These are phyloP conservation scores for Peronospora belbahrii DNA, from an alignment of 352 stramenopile genomes.

Conservation along the genomic window DNA sequence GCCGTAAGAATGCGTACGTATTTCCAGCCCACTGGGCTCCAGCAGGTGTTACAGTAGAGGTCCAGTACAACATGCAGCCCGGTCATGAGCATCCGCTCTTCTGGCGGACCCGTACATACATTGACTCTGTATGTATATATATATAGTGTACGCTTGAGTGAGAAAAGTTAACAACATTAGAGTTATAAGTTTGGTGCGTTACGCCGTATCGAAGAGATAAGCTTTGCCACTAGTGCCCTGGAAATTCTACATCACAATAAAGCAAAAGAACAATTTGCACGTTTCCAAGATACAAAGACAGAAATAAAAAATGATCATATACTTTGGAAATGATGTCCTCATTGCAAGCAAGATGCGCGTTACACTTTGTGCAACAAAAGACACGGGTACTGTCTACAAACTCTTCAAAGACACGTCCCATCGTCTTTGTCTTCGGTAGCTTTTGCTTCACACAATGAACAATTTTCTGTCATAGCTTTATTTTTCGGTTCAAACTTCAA, in stretches of 20 bases:
- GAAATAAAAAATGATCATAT: constrained; percentile 2
- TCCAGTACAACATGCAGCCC: constrained; percentile 91
- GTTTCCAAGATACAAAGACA: too few relatives aligned
- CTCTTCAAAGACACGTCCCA: constrained; percentile 83
- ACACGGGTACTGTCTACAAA: constrained; percentile 88
- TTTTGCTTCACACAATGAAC: too few relatives aligned
- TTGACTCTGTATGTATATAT: constrained; percentile 55
- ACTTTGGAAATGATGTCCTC: constrained; percentile 95
- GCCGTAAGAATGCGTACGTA: constrained; percentile 48
- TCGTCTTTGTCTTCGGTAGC: too few relatives aligned
- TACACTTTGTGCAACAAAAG: constrained; percentile 88
- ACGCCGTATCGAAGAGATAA: constrained; percentile 90
- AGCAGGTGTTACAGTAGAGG: constrained; percentile 91
- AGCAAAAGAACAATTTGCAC: too few relatives aligned
- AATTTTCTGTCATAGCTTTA: background rate
- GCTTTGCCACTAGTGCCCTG: constrained; percentile 81
- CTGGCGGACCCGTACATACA: constrained; percentile 74
- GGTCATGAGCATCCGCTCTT: constrained; percentile 91
- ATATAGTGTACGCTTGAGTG: background rate
- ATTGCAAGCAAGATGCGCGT: constrained; percentile 85
- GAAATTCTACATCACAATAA: constrained; percentile 44
- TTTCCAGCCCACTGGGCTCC: constrained; percentile 89
- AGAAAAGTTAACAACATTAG: background rate
- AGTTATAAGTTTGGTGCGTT: background rate
- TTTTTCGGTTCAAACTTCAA: background rate